Conservation (phyloP, 192 early-diverging fungal genomes). For the Dimargaris cristalligena region DNA sequence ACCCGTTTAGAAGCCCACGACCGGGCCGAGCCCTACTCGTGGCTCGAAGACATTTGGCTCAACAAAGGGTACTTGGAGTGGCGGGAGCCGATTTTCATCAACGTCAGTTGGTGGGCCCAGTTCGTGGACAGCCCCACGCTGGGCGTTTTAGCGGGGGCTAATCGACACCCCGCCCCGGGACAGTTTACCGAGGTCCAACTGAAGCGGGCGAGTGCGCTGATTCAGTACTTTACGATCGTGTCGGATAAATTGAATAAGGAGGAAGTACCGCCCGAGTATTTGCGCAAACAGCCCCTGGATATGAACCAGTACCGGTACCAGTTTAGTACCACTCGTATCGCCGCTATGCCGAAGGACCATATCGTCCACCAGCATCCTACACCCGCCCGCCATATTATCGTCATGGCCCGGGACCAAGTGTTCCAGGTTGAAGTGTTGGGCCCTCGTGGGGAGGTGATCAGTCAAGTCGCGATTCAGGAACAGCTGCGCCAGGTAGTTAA, state of each 20-base stretch:
- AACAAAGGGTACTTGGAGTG: slow-evolving; percentile 71
- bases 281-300: slow-evolving; percentile 57
- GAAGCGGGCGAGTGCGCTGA: slow-evolving; percentile 55
- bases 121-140: slow-evolving; percentile 41
- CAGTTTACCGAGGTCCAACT: slow-evolving; percentile 58
- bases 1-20: slow-evolving; percentile 50
- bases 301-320: slow-evolving; percentile 90
- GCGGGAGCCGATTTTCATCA: slow-evolving; percentile 67
- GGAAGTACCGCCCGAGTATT: slow-evolving; percentile 45
- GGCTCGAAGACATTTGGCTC: slow-evolving; percentile 81
- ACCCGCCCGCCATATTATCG: slow-evolving; percentile 62
- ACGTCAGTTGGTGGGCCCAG: slow-evolving; percentile 79
- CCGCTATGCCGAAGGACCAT: slow-evolving; percentile 46
- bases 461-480: slow-evolving; percentile 25
- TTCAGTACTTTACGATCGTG: slow-evolving; percentile 46
- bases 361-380: slow-evolving; percentile 55
- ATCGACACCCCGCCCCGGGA: slow-evolving; percentile 22
- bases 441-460: slow-evolving; percentile 42
- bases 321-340: slow-evolving; percentile 67
- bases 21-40: slow-evolving; percentile 46
- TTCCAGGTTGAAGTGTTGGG: slow-evolving; percentile 65
- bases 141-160: slow-evolving; percentile 20
- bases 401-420: slow-evolving; percentile 71
- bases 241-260: slow-evolving; percentile 56
- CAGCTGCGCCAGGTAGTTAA: slow-evolving; percentile 28